Base-by-base conservation (phyloP, 2,329 filamentous ascomycete species). In the Epicoccum nigrum region DNA sequence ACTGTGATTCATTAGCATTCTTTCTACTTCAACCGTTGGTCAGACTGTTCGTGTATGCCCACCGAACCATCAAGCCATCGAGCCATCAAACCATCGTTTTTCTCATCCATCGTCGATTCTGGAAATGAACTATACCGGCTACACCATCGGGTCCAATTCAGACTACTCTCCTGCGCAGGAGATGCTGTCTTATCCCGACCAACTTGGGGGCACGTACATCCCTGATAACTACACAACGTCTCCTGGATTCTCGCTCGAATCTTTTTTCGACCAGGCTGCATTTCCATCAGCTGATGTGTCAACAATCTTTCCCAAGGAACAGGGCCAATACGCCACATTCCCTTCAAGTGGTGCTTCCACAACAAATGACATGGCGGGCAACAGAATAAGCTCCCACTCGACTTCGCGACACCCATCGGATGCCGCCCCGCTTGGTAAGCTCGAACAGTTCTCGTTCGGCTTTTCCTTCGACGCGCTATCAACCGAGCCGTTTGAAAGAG, bases 201-300 rank as follows among this genome's bases (percentile, higher is more conserved):
- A 58, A 13, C 60, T 64, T 46, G 65, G 68, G 45, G 63, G 58
- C 46, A 51, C 60, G 6, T 69, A 67, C 46, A 41, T 64, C 30
- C 49, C 51, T 32, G 63, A 68, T 49, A 48, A 50, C 7, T 70
- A 63, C 54, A 59, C 56, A 11, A 41, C 52, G 20, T 54, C 47
- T 19, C 59, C 65, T 16, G 58, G 70, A 44, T 57, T 64, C 52
- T 56, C 65, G 7, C 47, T 69, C 48, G 61, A 63, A 25, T 51
- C 60, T 23, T 69, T 66, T 50, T 60, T 73, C 51, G 62, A 70
- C 51, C 63, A 59, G 44, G 60, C 28, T 30, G 13, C 62, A n/a
- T 51, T 65, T 41, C 62, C 53, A 42, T 60, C 64, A 13, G 51
- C 59, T 23, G 66, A 70, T 31, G 50, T 56, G 48, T 43, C 60